These are phyloP conservation scores for Yamadazyma siamensis DNA, from an alignment of 1,139 yeast species.

Conservation along the genomic window DNA sequence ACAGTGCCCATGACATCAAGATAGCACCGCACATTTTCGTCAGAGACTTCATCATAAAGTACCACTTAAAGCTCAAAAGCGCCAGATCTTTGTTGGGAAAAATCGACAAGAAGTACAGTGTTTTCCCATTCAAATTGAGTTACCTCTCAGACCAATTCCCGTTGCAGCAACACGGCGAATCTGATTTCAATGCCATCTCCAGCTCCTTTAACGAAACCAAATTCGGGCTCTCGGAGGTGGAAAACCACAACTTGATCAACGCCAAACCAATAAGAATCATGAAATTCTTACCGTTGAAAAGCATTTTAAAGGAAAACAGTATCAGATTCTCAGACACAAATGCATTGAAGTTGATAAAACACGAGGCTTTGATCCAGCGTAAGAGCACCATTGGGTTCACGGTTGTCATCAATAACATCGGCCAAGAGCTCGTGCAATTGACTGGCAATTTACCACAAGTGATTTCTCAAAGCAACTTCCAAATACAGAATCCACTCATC, in stretches of 20 bases:
- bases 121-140: slow-evolving; percentile 84
- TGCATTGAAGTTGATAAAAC: slow-evolving; percentile 58
- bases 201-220: slow-evolving; percentile 57
- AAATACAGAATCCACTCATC: slow-evolving; percentile 44
- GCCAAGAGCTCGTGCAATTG: slow-evolving; percentile 62
- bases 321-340: slow-evolving; percentile 52
- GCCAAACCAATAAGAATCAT: slow-evolving; percentile 72
- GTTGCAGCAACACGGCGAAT: slow-evolving; percentile 35
- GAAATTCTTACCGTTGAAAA: slow-evolving; percentile 66
- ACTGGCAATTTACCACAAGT: slow-evolving; percentile 64
- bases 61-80: slow-evolving; percentile 71
- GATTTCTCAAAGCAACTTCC: slow-evolving; percentile 79
- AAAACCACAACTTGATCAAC: slow-evolving; percentile 76
- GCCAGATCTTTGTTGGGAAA: slow-evolving; percentile 69
- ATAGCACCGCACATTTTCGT: slow-evolving; percentile 72
- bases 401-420: slow-evolving; percentile 34
- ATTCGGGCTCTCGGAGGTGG: slow-evolving; percentile 78
- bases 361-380: slow-evolving; percentile 37
- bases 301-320: slow-evolving; percentile 52
- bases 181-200: slow-evolving; percentile 39
- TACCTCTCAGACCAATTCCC: slow-evolving; percentile 61
- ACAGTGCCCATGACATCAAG: slow-evolving; percentile 47
- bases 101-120: slow-evolving; percentile 73
- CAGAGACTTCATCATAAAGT: slow-evolving; percentile 80
- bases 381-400: slow-evolving; percentile 83